Percentiles rank a stretch among this genome's conserved stretches.
These are phyloP conservation scores for Forsythia viridissima DNA, from an alignment of 257 asterid species.

Conservation along the genomic window DNA sequence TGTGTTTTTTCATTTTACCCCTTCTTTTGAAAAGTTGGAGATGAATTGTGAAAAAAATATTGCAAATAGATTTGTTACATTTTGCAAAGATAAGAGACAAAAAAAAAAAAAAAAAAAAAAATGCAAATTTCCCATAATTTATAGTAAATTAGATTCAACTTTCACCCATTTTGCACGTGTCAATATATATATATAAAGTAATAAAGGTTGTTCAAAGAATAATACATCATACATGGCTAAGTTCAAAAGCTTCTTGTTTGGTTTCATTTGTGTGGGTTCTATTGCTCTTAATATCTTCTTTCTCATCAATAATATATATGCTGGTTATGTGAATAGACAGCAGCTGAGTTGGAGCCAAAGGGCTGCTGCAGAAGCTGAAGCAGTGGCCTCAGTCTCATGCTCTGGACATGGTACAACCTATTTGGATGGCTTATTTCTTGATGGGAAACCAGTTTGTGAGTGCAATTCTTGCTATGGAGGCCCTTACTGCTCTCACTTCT, in stretches of 20 bases:
- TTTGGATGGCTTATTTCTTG: conserved; percentile 39
- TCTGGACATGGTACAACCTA: conserved; percentile 71
- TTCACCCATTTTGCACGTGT: too few relatives aligned
- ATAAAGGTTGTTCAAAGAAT: background rate
- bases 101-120: too few relatives aligned
- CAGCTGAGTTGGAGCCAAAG: conserved; percentile 53
- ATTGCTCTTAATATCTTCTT: conserved; percentile 37
- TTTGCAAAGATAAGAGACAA: too few relatives aligned
- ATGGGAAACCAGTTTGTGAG: conserved; percentile 60
- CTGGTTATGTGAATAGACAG: conserved; percentile 11
- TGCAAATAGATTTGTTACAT: too few relatives aligned
- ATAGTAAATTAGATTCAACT: too few relatives aligned
- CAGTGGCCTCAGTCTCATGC: conserved; percentile 47
- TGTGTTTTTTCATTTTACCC: too few relatives aligned
- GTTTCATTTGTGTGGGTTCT: conserved; percentile 36
- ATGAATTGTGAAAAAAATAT: too few relatives aligned
- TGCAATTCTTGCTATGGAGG: conserved; percentile 65
- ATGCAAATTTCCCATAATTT: too few relatives aligned
- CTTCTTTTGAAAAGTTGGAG: too few relatives aligned
- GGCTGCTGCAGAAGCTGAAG: conserved; percentile 74
- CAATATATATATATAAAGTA: background rate
- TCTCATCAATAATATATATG: background rate
- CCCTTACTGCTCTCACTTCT: conserved; percentile 46
- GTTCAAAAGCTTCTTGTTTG: conserved; percentile 9
- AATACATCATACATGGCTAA: conserved; percentile 18